Evolutionary conservation across 352 stramenopile species (phyloP), one percentile per base, ranked within the genome.

Genomic region (Globisporangium iwayamae): DNA sequence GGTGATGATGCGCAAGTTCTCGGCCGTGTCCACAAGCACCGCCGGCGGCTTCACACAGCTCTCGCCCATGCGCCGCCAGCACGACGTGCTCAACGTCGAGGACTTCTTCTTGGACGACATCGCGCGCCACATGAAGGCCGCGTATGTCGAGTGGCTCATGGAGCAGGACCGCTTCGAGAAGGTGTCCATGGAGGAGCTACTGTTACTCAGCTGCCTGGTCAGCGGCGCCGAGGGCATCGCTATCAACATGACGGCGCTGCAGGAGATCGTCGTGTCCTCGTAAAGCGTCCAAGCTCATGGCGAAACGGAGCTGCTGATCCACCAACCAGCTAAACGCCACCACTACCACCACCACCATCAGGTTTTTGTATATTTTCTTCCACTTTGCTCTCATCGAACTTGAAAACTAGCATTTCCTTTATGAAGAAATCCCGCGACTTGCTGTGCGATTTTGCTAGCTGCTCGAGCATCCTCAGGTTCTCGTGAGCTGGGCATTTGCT

Each of bases 81-180:
- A 80, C 66, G 75, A 83, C 34, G 69, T 83, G 52, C 58, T 80
- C 16, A 77, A 81, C 56, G 67, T 83, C 25, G 71, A 76, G 8
- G 66, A 79, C 47, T 83, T 83, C 47, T 72, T 54, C 4, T 55
- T 82, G 3, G 56, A 60, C 14, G 74, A 83, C 3, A 78, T 81
- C 25, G 74, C 77, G 3, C 56, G 56, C 16, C 25, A 65, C 43
- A 81, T 86, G 70, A 80, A 80, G 55, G 61, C 66, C 4, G 67
- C 70, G 11, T 83, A 82, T 41, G 71, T 82, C n/a, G 65, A 80
- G 59, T 82, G 73, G 73, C 72, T 84, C 11, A 68, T 87, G 67
- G 71, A 79, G 48, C 68, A 74, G n/a, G 63, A 69, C 10, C 73
- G 75, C 20, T 83, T 68, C 62, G 68, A 85, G 52, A 72, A 73